These are phyloP conservation scores for Penicillium oxalicum DNA, from an alignment of 2,329 filamentous ascomycete species.

Conservation along the genomic window DNA sequence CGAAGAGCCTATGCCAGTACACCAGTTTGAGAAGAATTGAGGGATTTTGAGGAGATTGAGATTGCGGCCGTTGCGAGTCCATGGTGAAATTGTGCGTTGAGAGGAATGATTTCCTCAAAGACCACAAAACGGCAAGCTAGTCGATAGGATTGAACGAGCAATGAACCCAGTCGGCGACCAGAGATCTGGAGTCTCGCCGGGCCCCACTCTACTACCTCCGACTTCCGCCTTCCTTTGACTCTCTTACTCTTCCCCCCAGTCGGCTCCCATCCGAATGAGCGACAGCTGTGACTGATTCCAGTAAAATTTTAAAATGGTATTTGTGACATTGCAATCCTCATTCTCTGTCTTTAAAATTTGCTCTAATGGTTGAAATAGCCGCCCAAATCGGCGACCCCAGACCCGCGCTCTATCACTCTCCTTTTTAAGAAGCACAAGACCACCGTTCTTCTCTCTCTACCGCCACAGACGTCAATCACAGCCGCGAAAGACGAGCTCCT, in stretches of 20 bases:
- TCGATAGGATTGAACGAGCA: background rate
- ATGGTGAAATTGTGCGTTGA: conserved; percentile 6
- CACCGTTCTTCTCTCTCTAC: conserved; percentile 64
- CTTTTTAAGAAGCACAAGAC: conserved; percentile 67
- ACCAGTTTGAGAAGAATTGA: conserved; percentile 24
- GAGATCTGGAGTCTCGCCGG: conserved; percentile 8
- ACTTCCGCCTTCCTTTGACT: conserved; percentile 16
- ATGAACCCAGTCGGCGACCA: background rate
- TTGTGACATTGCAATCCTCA: background rate
- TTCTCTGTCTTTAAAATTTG: background rate
- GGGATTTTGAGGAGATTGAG: conserved; percentile 14
- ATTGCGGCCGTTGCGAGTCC: conserved; percentile 8
- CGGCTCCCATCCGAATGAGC: too few species aligned
- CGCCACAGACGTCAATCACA: conserved; percentile 52
- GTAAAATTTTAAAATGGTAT: conserved; percentile 12
- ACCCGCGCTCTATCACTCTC: conserved; percentile 56
- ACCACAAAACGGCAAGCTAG: background rate
- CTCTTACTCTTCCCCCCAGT: too few species aligned
- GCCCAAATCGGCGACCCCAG: conserved; percentile 17
- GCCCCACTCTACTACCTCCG: background rate
- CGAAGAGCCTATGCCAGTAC: conserved; percentile 35
- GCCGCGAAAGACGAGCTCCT: conserved; percentile 56
- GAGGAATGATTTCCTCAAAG: too few species aligned
- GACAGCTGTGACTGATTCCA: too few species aligned
- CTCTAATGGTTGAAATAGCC: conserved; percentile 3